Base-by-base conservation (phyloP, 2,329 filamentous ascomycete species). In the Neospermospora avenae region DNA sequence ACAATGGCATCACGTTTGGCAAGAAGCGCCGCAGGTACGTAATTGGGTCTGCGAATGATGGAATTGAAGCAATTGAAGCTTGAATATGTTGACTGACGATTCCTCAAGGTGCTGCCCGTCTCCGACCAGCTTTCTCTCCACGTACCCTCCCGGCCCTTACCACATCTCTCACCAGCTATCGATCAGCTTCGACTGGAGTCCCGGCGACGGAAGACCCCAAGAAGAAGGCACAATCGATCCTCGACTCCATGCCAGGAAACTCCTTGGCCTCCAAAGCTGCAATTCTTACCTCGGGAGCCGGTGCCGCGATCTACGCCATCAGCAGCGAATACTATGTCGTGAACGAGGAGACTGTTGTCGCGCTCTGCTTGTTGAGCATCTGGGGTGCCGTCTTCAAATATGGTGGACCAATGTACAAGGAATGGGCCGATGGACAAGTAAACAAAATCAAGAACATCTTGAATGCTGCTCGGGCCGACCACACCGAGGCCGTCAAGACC, bases 241-340 rank as follows among this genome's bases (percentile, higher is more conserved):
- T 99, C 74, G 92, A 99, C 73, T 82, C 93, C 66, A 85, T 99
- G 57, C 95, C 95, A 73, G 95, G 96, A 72, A 96, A 85, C 85
- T 93, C 84, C 74, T 82, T 97, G 68, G 81, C 96, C 75, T 96
- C 91, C 78, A 99, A 99, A 88, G 92, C 91, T 70, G 95, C 95
- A 74, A 93, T 97, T 76, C 89, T 99, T 73, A 98, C 93, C 74
- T 93, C 91, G 72, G 88, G 89, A 68, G 91, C 95, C 73, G 93
- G 90, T 80, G 79, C 96, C 71, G 93, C 90, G 73, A 85, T 96
- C 77, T 96, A 95, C 76, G 95, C 92, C 74, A 92, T 99, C 80
- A 96, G 90, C 87, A 99, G 96, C 81, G 95, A 99, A 86, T 92
- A 98, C 83, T 98, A 97, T 80, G 92, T 99, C 76, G 84, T 99